Evolutionary conservation across 805 yeast species (phyloP), one percentile per base, ranked within the genome.

Genomic region (Candida caryicola): DNA sequence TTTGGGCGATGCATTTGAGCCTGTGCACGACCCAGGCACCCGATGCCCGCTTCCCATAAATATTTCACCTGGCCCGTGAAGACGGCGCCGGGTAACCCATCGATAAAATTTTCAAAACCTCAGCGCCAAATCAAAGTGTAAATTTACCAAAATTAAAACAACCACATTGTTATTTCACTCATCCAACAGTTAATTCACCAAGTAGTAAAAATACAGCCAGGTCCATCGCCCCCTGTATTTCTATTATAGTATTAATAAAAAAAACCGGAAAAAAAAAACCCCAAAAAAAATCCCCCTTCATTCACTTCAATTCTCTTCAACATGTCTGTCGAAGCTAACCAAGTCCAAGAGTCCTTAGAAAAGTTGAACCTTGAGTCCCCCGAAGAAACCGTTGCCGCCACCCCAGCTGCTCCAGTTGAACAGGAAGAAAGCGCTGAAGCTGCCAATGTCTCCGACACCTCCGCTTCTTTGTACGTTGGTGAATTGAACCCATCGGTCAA

Each of bases 391-490:
- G 54, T 47, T 40, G 47, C 50, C 21, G 49, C 60, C 23, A 54
- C 57, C 37, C 42, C 56, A 29, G 50, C 56, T 37, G 49, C 60
- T 42, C 48, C 46, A 25, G 40, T 40, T 12, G 54, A 62, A 47
- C 53, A 58, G 25, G 52, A 51, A 33, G 59, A 48, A 40, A 50
- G 66, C 43, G 61, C 63, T 45, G 61, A 57, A 42, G 49, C 52
- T 32, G 57, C 67, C 39, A 60, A 66, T 33, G 73, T 74, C 47
- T 71, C 79, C 39, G 82, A 77, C 57, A 67, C 77, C 44, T 73
- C 84, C 44, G 93, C 93, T 49, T 88, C 97, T 33, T 81, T 93
- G 56, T 93, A 93, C 71, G 98, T 93, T 61, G 98, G 99, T 61
- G 99, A 93, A 73, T 81, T 93, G 57, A 95, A 87, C 67, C 86